Evolutionary conservation across 1,139 yeast species (phyloP), one percentile per base, ranked within the genome.

Genomic region (Protomyces lactucae-debilis): DNA sequence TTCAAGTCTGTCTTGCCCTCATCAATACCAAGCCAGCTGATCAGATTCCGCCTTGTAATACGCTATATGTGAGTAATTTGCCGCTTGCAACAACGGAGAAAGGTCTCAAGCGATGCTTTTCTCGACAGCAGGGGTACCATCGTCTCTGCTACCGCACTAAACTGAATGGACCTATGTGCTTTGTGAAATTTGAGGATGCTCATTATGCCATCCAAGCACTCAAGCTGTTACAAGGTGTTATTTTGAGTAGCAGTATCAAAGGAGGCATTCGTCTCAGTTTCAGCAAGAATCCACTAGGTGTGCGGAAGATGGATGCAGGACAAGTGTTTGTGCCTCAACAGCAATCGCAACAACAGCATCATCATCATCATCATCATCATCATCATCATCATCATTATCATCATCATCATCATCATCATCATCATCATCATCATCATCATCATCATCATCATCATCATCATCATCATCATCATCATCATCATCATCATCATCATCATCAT

Each of bases 1-100:
- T 57, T 48, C 54, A 64, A 21, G 43, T 57, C 43, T 60, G 64
- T 10, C 64, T 59, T 16, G 57, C 64, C 9, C 64, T 65, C 43
- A 39, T 61, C 45, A 65, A 60, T 48, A 55, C 97, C 1, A 93
- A 93, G 72, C 99, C 99, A 0, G 99, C 99, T 2, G 99, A 93
- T 76, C 99, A 93, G 76, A 93, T 93, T 73, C 99, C 99, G 9
- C 99, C 99, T 8, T 93, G 99, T 78, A 93, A 93, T 75, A 93
- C 99, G 0, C 79, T 93, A 66, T 93, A 93, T 72, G 99, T 93
- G 61, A 99, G 99, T 25, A 93, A 93, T 74, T 81, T 93, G 71
- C 99, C 99, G 2, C 97, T 97, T 10, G 97, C 93, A 78, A 96
- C 98, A 2, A 86, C 96, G 2, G 99, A 67, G 99, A 93, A 75